These are phyloP conservation scores for Neodidymelliopsis sp. DNA, from an alignment of 2,329 filamentous ascomycete species.

Conservation along the genomic window DNA sequence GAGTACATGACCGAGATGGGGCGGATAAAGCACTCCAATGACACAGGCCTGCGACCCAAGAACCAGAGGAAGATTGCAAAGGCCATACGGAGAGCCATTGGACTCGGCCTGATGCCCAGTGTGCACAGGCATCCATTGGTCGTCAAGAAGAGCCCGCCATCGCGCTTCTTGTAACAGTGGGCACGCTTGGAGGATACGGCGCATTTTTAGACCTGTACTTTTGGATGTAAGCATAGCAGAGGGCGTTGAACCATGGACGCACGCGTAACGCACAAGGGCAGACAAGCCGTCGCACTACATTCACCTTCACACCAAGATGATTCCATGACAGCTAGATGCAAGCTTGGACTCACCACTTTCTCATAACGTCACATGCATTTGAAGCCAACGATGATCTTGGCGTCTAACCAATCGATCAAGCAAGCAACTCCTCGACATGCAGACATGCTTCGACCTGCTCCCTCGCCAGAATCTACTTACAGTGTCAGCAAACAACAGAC, in stretches of 20 bases:
- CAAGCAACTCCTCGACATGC: no score
- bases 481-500: no score
- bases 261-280: background rate
- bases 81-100: conserved; percentile 87
- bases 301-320: no score
- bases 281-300: no score
- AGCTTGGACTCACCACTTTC: no score
- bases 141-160: conserved; percentile 36
- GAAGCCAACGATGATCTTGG: no score
- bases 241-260: conserved; percentile 2
- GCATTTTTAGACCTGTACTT: conserved; percentile 16
- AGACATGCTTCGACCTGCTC: no score
- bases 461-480: no score
- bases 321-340: no score
- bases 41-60: conserved; percentile 81
- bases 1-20: conserved; percentile 88
- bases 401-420: no score
- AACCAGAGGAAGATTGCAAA: conserved; percentile 95
- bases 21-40: conserved; percentile 77
- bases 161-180: conserved; percentile 30
- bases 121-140: conserved; percentile 79
- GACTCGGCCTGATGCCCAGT: conserved; percentile 89
- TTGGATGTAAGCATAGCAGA: conserved; percentile 17
- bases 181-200: conserved; percentile 6
- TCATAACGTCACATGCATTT: no score